A percentile compares a stretch with the other conserved stretches of the same genome.
Conservation (phyloP, 768 basidiomycete species). For the Dioszegia aurantiaca region DNA sequence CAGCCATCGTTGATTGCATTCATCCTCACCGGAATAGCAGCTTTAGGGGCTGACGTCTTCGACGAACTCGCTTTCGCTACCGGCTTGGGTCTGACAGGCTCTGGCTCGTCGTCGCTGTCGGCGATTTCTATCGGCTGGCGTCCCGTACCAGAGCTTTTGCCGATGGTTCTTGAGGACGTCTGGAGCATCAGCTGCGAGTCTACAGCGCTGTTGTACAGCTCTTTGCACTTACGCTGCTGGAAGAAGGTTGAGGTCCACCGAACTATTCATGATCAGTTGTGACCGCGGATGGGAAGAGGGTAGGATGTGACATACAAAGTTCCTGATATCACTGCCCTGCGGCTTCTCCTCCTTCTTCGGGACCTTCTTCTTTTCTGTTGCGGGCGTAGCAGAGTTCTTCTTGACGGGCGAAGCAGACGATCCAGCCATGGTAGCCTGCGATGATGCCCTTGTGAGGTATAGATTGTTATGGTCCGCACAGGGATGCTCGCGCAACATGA, state of each 20-base stretch:
- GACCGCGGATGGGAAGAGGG: no score
- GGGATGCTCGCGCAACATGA: no score
- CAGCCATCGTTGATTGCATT: neutral
- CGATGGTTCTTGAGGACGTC: conserved; percentile 7
- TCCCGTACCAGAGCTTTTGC: conserved; percentile 24
- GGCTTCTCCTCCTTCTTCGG: conserved; percentile 17
- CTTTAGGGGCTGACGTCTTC: conserved; percentile 27
- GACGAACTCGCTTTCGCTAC: conserved; percentile 21
- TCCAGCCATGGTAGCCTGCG: neutral
- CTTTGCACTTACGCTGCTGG: conserved; percentile 5
- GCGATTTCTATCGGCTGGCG: conserved; percentile 42
- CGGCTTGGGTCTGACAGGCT: conserved; percentile 23
- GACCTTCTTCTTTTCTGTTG: conserved; percentile 12
- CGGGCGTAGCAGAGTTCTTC: neutral
- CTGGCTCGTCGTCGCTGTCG: conserved; percentile 41
- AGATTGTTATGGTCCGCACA: no score
- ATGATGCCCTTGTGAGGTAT: no score
- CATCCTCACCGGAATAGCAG: conserved; percentile 26
- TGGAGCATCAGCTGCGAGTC: conserved; percentile 13
- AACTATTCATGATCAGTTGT: conserved; percentile 17
- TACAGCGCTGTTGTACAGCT: neutral
- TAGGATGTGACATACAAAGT: conserved; percentile 43
- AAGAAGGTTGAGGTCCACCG: conserved; percentile 13
- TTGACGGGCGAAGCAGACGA: conserved; percentile 8
- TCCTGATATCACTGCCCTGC: conserved; percentile 38